These are phyloP conservation scores for Ilyonectria sp. DNA, from an alignment of 2,329 filamentous ascomycete species.

Conservation along the genomic window DNA sequence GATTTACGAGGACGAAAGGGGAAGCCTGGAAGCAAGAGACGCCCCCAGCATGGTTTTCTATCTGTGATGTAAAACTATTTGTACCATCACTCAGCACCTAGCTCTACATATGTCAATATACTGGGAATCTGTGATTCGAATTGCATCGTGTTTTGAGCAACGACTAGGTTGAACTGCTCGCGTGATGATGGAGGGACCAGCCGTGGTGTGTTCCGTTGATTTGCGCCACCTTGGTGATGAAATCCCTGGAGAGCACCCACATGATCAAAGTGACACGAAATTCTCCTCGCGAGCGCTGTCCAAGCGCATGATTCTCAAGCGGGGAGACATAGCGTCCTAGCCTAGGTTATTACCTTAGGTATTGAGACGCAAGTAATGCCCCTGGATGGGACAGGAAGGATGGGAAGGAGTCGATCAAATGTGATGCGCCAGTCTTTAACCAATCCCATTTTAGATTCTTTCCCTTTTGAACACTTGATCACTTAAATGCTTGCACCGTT, in stretches of 20 bases:
- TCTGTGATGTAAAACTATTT: slow-evolving; percentile 45
- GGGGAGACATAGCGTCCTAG: no score
- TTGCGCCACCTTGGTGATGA: neutral
- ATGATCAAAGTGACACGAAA: no score
- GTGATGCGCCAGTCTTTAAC: neutral
- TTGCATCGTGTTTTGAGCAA: no score
- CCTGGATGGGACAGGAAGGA: no score
- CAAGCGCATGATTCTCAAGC: no score
- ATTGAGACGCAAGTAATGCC: no score
- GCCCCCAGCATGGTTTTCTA: slow-evolving; percentile 19
- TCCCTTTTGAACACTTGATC: neutral
- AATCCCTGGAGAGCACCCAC: no score
- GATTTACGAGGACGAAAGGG: slow-evolving; percentile 10
- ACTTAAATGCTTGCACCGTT: neutral
- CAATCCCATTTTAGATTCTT: neutral
- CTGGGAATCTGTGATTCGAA: neutral
- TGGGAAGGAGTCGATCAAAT: no score
- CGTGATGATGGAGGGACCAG: neutral
- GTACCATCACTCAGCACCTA: slow-evolving; percentile 41
- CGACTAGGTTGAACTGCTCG: neutral
- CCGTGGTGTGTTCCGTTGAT: neutral
- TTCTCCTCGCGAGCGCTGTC: no score
- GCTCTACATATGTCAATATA: slow-evolving; percentile 18
- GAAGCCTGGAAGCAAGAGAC: slow-evolving; percentile 19
- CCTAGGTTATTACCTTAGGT: no score